phyloP scores from a whole-genome alignment of 1,139 yeast genomes.

The Pichia sp. region DNA sequence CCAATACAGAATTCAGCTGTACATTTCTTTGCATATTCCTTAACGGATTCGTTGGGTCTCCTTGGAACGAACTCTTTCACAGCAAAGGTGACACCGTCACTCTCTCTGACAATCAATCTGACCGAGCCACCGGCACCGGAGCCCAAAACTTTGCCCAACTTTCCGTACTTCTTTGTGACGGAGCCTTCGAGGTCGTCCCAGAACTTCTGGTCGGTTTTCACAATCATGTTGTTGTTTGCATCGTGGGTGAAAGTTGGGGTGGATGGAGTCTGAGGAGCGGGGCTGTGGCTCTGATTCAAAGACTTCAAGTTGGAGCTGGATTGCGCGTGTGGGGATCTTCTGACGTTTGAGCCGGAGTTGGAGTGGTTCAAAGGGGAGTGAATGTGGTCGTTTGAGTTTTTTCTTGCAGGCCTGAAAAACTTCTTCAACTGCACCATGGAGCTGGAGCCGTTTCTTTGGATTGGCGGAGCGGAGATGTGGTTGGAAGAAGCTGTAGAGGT shows the following conservation, averaged over 20 bases:
- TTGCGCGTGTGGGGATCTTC: background rate
- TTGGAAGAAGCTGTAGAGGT: background rate
- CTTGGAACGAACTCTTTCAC: conserved; percentile 87
- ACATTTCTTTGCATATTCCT: conserved; percentile 90
- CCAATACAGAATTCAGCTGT: conserved; percentile 97
- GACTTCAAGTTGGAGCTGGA: background rate
- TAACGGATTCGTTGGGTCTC: conserved; percentile 67
- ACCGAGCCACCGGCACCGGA: conserved; percentile 98
- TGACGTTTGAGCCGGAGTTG: background rate
- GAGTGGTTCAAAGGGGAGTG: conserved; percentile 1
- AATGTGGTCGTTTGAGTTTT: conserved; percentile 20
- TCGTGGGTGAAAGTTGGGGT: conserved; percentile 37
- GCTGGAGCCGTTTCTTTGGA: conserved; percentile 36
- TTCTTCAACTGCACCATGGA: conserved; percentile 38
- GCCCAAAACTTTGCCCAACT: conserved; percentile 81
- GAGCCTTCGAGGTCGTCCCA: conserved; percentile 43
- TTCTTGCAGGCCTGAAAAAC: conserved; percentile 35
- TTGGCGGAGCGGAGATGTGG: conserved; percentile 15
- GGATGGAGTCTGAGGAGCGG: conserved; percentile 15
- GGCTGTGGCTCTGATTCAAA: background rate
- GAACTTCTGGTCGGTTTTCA: conserved; percentile 34
- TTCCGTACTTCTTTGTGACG: conserved; percentile 72
- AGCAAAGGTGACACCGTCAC: conserved; percentile 75
- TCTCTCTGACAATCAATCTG: conserved; percentile 61
- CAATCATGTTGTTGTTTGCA: conserved; percentile 36